phyloP scores from a whole-genome alignment of 2,329 filamentous ascomycete species.

The Neopestalotiopsis sp. region DNA sequence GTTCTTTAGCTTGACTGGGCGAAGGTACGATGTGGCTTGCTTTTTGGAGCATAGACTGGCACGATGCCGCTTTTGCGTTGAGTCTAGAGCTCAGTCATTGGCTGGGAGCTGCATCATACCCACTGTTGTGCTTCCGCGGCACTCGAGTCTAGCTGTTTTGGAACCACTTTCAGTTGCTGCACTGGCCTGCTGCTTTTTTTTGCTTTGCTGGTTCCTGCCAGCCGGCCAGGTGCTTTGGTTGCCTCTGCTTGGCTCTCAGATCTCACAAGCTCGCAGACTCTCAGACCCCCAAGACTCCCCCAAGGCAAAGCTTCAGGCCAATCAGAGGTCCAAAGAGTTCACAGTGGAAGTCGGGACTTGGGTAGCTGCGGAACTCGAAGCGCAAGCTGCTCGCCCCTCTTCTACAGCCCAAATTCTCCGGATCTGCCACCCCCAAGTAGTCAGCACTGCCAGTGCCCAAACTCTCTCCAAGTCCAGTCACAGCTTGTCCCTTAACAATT shows the following conservation, averaged over 20 bases:
- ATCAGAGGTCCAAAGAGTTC: background rate
- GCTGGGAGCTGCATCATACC: background rate
- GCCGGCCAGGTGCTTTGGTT: background rate
- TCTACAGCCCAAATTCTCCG: constrained; percentile 1
- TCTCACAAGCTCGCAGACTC: background rate
- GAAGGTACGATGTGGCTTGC: background rate
- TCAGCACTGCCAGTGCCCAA: constrained; percentile 7
- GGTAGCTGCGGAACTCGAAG: background rate
- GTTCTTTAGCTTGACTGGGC: background rate
- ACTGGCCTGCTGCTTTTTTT: background rate
- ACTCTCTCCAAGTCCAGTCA: constrained; percentile 7
- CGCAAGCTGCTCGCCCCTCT: background rate
- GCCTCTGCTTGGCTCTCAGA: background rate
- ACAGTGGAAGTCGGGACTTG: too few relatives aligned
- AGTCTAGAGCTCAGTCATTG: background rate
- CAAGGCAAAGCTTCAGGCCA: background rate
- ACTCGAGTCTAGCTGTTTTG: constrained; percentile 2
- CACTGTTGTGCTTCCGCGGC: background rate
- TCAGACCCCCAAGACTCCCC: background rate
- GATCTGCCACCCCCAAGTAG: background rate
- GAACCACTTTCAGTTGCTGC: background rate
- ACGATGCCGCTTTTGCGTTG: background rate
- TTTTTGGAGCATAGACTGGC: constrained; percentile 1
- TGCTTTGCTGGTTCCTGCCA: background rate
- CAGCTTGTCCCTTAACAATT: background rate